Evolutionary conservation across 2,329 filamentous ascomycete genomes (phyloP).

Genomic region (Beauveria medogensis): DNA sequence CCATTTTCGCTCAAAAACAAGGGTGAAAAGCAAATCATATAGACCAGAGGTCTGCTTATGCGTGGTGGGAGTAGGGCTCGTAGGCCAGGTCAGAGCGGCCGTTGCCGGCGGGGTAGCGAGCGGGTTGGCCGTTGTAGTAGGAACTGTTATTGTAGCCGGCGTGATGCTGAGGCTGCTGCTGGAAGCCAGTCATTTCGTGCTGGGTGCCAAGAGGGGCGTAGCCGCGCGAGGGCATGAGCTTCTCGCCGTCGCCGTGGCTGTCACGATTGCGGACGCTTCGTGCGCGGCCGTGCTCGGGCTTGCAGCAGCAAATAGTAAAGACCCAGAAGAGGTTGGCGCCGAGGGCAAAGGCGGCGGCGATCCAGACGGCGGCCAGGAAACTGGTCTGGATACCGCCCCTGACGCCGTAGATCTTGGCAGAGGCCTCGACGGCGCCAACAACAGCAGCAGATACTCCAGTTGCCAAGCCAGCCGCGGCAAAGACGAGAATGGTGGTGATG

Average conservation of each 20-base stretch:
- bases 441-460: slow-evolving; percentile 68
- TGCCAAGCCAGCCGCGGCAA: slow-evolving; percentile 62
- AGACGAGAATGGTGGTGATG: slow-evolving; percentile 45
- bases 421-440: slow-evolving; percentile 55
- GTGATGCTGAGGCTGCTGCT: slow-evolving; percentile 24
- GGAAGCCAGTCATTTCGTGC: slow-evolving; percentile 31
- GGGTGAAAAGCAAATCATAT: neutral
- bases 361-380: slow-evolving; percentile 69
- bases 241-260: slow-evolving; percentile 37
- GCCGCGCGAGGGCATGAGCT: slow-evolving; percentile 34
- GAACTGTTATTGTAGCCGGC: slow-evolving; percentile 8
- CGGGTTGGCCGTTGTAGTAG: slow-evolving; percentile 20
- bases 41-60: slow-evolving; percentile 26
- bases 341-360: slow-evolving; percentile 69
- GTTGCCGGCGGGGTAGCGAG: slow-evolving; percentile 32
- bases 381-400: slow-evolving; percentile 55
- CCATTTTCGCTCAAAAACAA: neutral
- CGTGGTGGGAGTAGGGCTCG: slow-evolving; percentile 55
- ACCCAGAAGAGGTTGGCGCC: slow-evolving; percentile 82
- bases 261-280: slow-evolving; percentile 26
- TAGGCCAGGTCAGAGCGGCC: slow-evolving; percentile 47
- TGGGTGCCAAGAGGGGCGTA: slow-evolving; percentile 30
- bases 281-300: slow-evolving; percentile 31
- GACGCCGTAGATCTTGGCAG: slow-evolving; percentile 65
- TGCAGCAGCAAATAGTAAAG: slow-evolving; percentile 86